A percentile compares a stretch with the other conserved stretches of the same genome.
These are phyloP conservation scores for Coccomyxa subellipsoidea DNA, from an alignment of 163 green algal species.

Conservation along the genomic window DNA sequence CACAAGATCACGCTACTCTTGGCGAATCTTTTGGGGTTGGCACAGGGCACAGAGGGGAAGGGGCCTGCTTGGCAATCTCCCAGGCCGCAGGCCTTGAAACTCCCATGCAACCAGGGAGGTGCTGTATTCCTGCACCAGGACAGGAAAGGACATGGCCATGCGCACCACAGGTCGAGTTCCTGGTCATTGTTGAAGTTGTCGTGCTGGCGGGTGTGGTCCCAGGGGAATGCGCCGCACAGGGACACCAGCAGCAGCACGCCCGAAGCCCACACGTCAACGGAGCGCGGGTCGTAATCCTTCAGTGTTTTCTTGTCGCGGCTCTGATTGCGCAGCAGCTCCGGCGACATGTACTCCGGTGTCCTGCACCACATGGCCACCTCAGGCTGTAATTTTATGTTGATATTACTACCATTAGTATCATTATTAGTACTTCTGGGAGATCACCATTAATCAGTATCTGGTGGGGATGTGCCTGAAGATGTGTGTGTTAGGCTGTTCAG, in stretches of 20 bases:
- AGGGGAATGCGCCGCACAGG: slow-evolving; percentile 85
- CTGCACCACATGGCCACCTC: slow-evolving; percentile 24
- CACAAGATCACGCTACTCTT: no score
- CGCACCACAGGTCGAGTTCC: slow-evolving; percentile 45
- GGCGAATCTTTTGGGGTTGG: no score
- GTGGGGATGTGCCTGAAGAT: no score
- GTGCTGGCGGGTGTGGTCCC: slow-evolving; percentile 69
- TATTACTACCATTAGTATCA: neutral
- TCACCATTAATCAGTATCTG: no score
- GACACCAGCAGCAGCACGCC: slow-evolving; percentile 82
- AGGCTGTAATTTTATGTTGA: no score
- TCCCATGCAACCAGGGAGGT: no score
- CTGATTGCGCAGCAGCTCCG: slow-evolving; percentile 53
- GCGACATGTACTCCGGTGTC: slow-evolving; percentile 87
- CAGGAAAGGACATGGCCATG: neutral
- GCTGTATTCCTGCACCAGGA: neutral
- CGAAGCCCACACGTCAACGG: slow-evolving; percentile 74
- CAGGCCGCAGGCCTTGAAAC: no score
- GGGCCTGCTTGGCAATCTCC: no score
- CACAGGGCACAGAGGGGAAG: no score
- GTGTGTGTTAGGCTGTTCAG: no score
- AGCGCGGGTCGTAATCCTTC: slow-evolving; percentile 20
- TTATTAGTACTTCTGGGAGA: neutral
- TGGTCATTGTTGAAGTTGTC: slow-evolving; percentile 61
- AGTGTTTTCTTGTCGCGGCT: neutral